Percentiles rank a stretch among this genome's conserved stretches.
phyloP scores from a whole-genome alignment of 2,329 filamentous ascomycete genomes.

The Paramyrothecium sp. region DNA sequence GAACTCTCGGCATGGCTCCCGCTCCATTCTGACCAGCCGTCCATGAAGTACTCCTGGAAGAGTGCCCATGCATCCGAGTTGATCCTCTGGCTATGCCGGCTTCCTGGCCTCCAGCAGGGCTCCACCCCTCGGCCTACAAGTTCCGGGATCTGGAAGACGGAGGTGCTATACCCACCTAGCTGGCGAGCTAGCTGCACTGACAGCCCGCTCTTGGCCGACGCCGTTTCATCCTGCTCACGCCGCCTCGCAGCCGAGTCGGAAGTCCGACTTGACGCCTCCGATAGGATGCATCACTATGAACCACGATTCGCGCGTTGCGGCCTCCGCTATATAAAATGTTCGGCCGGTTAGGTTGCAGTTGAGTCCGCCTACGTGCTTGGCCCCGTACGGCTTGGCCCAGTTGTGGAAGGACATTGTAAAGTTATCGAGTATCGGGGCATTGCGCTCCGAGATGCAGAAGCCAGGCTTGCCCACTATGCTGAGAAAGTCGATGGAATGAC shows the following conservation, averaged over 20 bases:
- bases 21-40: neutral
- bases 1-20: neutral
- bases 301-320: slow-evolving; percentile 2
- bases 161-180: neutral
- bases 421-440: slow-evolving; percentile 4
- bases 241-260: neutral
- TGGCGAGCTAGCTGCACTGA: neutral
- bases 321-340: slow-evolving; percentile 3
- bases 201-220: neutral
- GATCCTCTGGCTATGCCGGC: neutral
- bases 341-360: slow-evolving; percentile 1
- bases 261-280: neutral
- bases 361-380: neutral
- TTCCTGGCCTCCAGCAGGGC: neutral
- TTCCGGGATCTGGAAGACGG: neutral
- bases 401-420: slow-evolving; percentile 3
- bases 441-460: neutral
- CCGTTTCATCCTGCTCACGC: neutral
- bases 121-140: neutral
- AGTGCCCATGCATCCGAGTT: neutral
- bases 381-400: slow-evolving; percentile 3
- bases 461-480: slow-evolving; percentile 2
- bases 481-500: slow-evolving; percentile 2
- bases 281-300: slow-evolving; percentile 6
- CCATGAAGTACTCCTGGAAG: neutral